phyloP scores from a whole-genome alignment of 2,329 filamentous ascomycete genomes.

The Stagonosporopsis chrysanthemi region DNA sequence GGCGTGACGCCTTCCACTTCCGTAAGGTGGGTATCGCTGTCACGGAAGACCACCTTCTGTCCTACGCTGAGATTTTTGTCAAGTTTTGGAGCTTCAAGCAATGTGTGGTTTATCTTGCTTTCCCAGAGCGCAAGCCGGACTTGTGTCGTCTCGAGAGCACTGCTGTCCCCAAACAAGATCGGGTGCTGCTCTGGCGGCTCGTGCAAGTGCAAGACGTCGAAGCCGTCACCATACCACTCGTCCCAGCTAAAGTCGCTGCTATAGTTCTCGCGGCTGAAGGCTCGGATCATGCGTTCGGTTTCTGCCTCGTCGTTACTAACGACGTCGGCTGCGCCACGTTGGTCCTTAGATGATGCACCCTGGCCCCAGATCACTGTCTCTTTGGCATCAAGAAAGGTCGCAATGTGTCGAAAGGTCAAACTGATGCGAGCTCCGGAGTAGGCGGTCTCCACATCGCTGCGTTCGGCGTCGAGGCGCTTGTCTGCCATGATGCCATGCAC shows the following conservation, averaged over 20 bases:
- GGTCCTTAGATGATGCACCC: conserved; percentile 76
- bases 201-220: conserved; percentile 76
- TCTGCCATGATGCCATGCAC: conserved; percentile 92
- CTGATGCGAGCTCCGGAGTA: conserved; percentile 83
- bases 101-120: conserved; percentile 30
- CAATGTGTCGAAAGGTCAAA: conserved; percentile 88
- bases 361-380: conserved; percentile 85
- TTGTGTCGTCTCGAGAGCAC: conserved; percentile 39
- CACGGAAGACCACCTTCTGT: conserved; percentile 41
- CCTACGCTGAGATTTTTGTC: conserved; percentile 24
- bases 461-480: conserved; percentile 74
- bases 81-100: conserved; percentile 28
- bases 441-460: conserved; percentile 73
- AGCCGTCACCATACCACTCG: conserved; percentile 76
- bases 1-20: conserved; percentile 35
- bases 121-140: conserved; percentile 44
- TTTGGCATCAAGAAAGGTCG: conserved; percentile 77
- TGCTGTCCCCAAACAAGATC: conserved; percentile 49
- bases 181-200: conserved; percentile 41
- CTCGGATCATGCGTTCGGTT: conserved; percentile 73
- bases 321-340: conserved; percentile 66
- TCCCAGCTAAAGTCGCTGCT: conserved; percentile 75
- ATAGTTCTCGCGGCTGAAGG: conserved; percentile 88
- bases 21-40: conserved; percentile 45
- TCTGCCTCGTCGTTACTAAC: conserved; percentile 73